Evolutionary conservation across 2,329 filamentous ascomycete species (phyloP).

Genomic region (Trichoderma brevicompactum): DNA sequence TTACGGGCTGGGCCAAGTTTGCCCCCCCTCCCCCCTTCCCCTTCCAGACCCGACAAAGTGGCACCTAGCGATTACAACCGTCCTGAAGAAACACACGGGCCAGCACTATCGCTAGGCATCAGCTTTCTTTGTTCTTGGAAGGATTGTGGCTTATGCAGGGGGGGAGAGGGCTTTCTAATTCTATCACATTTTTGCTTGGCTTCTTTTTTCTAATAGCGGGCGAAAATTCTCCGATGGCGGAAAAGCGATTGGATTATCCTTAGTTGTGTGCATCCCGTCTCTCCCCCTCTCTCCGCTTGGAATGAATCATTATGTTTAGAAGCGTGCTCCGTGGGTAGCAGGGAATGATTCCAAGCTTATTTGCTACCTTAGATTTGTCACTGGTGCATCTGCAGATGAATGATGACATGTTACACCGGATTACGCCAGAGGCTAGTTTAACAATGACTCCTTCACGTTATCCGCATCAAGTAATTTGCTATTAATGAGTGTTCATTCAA

Average conservation of each 20-base stretch:
- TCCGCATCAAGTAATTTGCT: neutral
- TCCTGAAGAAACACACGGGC: neutral
- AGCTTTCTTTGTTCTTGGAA: neutral
- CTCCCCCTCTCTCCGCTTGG: neutral
- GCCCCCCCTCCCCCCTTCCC: neutral
- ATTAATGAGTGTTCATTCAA: neutral
- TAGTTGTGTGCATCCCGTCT: neutral
- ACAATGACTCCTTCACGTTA: no score
- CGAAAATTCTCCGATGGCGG: neutral
- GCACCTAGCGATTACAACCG: neutral
- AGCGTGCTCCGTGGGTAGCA: neutral
- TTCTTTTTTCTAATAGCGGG: neutral
- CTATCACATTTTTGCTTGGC: neutral
- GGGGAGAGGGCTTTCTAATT: neutral
- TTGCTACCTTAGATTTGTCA: neutral
- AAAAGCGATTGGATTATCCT: neutral
- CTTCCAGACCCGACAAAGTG: constrained; percentile 1
- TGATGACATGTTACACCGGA: neutral
- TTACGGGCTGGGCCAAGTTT: neutral
- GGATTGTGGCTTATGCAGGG: neutral
- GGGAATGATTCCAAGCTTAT: neutral
- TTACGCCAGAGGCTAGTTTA: neutral
- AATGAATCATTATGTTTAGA: neutral
- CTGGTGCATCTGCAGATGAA: neutral
- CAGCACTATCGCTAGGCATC: neutral